Base-by-base conservation (phyloP, 805 yeast genomes). In the Yarrowia hollandica region DNA sequence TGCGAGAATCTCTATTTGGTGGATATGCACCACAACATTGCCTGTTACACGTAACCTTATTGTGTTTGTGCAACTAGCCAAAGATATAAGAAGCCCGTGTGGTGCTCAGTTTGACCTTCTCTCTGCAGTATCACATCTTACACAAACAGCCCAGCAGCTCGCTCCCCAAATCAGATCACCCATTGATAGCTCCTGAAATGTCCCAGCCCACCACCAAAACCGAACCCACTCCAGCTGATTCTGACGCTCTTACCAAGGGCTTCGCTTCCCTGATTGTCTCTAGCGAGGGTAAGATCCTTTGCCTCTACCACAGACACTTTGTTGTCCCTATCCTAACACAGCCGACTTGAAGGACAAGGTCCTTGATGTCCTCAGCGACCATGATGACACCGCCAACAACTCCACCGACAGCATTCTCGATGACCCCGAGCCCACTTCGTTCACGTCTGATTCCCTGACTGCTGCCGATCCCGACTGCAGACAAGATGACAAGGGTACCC, bases 391-490 rank as follows among this genome's bases (percentile, higher is more conserved):
- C 10, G 34, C 42, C 14, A 25, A 39, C 26, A 21, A 25, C 19
- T n/a, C 46, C 26, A 18, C 22, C 34, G 41, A 52, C 26, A 35
- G 42, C 34, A 35, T 35, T 7, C 44, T 52, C 25, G 58, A 52
- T 11, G 35, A 34, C 5, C 44, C 55, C 39, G 55, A 52, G 44
- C 34, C 44, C 31, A 52, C n/a, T 35, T 52, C 58, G 15, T 52
- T 52, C 44, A 21, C 25, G 15, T 52, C 58, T n/a, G 58, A 52
- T 44, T 52, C 58, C 6, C 44, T 52, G 25, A 52, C 58, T n/a
- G 58, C 58, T 3, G 26, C 58, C 19, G 58, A 52, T 12, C 44
- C 42, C 38, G 44, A 52, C 35, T 10, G 16, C 39, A 15, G 37
- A 21, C 16, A 23, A 4, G 39, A 33, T 2, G 55, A 31, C 12